Percentiles rank a stretch among this genome's conserved stretches.
Conservation (phyloP, 345 rosid genomes). For the Rhodamnia argentea region DNA sequence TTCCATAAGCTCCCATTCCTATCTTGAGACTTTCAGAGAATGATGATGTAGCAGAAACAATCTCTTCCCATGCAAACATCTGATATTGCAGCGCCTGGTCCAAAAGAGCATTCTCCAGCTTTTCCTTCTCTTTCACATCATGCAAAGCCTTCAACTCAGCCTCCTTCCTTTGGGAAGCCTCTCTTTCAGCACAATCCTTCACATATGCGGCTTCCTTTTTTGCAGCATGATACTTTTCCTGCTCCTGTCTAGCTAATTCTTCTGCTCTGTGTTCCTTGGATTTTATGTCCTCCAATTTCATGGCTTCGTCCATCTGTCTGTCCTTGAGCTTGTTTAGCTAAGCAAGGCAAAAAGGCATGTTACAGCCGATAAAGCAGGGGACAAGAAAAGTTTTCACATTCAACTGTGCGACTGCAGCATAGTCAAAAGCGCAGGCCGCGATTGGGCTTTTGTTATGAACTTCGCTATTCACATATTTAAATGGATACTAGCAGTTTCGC, state of each 20-base stretch:
- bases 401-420: background rate
- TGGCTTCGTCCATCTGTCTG: conserved; percentile 40
- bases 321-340: conserved; percentile 46
- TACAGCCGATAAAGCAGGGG: background rate
- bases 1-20: conserved; percentile 81
- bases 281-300: conserved; percentile 38
- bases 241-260: conserved; percentile 50
- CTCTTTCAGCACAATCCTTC: conserved; percentile 36
- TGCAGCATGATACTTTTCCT: conserved; percentile 47
- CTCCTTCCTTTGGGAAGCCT: conserved; percentile 37
- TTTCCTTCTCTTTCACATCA: conserved; percentile 62
- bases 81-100: conserved; percentile 40
- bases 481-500: background rate
- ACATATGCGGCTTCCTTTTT: conserved; percentile 36
- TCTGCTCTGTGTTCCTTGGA: conserved; percentile 42
- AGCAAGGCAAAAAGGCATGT: background rate
- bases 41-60: conserved; percentile 64
- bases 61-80: conserved; percentile 74
- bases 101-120: conserved; percentile 44
- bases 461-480: background rate
- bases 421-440: background rate
- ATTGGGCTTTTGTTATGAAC: background rate
- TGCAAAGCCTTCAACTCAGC: conserved; percentile 49
- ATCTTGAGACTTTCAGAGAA: conserved; percentile 62
- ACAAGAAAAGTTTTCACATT: background rate